phyloP scores from a whole-genome alignment of 768 basidiomycete species.

The Phanerochaete sordida region DNA sequence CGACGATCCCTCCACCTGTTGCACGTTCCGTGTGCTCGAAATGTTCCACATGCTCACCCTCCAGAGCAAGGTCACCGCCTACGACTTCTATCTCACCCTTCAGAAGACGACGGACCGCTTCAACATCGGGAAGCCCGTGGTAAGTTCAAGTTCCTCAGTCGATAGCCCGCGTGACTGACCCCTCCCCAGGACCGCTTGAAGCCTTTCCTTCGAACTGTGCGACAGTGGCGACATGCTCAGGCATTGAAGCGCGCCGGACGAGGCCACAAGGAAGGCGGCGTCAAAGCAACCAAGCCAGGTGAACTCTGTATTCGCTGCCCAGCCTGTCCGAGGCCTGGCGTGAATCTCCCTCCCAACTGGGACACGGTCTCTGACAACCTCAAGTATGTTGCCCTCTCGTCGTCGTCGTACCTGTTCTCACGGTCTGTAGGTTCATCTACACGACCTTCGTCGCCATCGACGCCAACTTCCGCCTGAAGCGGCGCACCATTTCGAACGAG shows the following conservation, averaged over 20 bases:
- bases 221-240: constrained; percentile 19
- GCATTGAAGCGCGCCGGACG: constrained; percentile 18
- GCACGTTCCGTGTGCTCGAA: constrained; percentile 5
- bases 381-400: constrained; percentile 8
- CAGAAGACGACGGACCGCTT: not conserved
- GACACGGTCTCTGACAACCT: constrained; percentile 6
- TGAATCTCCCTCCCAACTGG: constrained; percentile 19
- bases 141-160: too few relatives aligned
- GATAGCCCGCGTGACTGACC: too few relatives aligned
- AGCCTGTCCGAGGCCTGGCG: constrained; percentile 21
- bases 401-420: not conserved
- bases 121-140: not conserved
- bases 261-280: constrained; percentile 17
- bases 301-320: constrained; percentile 18
- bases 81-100: constrained; percentile 7
- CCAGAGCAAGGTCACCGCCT: constrained; percentile 6
- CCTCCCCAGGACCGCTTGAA: constrained; percentile 21
- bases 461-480: constrained; percentile 28
- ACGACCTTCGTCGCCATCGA: constrained; percentile 23
- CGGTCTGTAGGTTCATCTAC: constrained; percentile 24
- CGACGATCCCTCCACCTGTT: constrained; percentile 1
- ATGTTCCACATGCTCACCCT: constrained; percentile 7
- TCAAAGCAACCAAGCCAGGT: constrained; percentile 10
- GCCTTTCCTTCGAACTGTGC: constrained; percentile 11
- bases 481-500: constrained; percentile 12